Conservation (phyloP, 208 protist species). For the Strigomonas culicis region DNA sequence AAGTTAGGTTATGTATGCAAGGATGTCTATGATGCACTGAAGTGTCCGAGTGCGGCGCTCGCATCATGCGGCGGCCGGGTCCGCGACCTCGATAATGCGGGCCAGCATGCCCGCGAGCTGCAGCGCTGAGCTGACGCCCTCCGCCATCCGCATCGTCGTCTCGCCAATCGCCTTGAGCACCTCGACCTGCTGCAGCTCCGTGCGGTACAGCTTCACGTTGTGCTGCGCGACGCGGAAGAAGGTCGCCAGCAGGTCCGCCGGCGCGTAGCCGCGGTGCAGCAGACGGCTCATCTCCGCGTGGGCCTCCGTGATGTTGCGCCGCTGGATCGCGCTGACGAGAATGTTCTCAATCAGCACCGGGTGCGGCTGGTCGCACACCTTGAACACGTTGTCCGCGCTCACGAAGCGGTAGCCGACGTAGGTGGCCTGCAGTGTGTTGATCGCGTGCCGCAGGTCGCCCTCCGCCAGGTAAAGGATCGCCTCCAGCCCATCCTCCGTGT, state of each 20-base stretch:
- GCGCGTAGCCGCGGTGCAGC: constrained; percentile 92
- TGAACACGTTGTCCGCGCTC: constrained; percentile 98
- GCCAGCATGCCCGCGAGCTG: constrained; percentile 86
- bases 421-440: constrained; percentile 99
- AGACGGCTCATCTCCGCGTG: constrained; percentile 83
- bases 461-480: constrained; percentile 98
- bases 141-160: constrained; percentile 84
- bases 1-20: constrained; percentile 17
- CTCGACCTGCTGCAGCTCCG: constrained; percentile 74
- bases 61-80: too few species aligned
- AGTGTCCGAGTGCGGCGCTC: background rate
- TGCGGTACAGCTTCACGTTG: constrained; percentile 43
- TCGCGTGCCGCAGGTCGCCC: constrained; percentile 95
- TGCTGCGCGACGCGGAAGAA: constrained; percentile 91
- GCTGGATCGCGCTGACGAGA: constrained; percentile 77
- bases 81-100: constrained; percentile 33
- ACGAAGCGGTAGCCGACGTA: constrained; percentile 94
- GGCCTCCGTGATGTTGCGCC: constrained; percentile 64
- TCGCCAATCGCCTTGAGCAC: constrained; percentile 80
- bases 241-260: constrained; percentile 96
- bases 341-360: constrained; percentile 93
- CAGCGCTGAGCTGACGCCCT: constrained; percentile 78
- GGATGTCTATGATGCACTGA: background rate
- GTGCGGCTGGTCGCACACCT: constrained; percentile 98
- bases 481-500: constrained; percentile 95